Base-by-base conservation (phyloP, 768 basidiomycete genomes). In the Collybiopsis luxurians region DNA sequence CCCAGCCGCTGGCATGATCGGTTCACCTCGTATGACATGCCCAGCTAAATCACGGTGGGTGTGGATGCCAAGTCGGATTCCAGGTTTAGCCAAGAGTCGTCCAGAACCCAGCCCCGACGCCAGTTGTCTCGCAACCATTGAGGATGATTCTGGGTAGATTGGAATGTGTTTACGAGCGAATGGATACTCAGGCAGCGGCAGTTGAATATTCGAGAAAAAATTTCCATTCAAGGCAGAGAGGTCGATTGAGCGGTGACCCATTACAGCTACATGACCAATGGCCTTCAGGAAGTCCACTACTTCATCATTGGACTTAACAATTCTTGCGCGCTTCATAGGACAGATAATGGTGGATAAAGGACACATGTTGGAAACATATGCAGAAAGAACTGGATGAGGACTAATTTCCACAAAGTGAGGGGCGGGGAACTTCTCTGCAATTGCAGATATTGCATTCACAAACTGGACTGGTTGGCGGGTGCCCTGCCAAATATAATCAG, bases 1-100 rank as follows among this genome's bases (percentile, higher is more conserved):
- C 23, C 76, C 77, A 9, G 75, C 67, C 2, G 74, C 74, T 4
- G 77, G 76, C 66, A 79, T 69, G 13, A 79, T 75, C 0, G 74
- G 67, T 11, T 76, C 71, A 4, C 68, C 70, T 15, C 67, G 68
- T 31, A 79, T 75, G 30, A 79, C 59, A 52, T 79, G 77, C 17
- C 75, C 67, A 0, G 74, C 71, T 9, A 79, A 64, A 27, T 68
- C 69, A 2, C 75, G 70, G 50, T 73, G 70, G 0, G 73, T 73
- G 11, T 46, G 50, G 38, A 36, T 10, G 31, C 56, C 60, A 9
- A 64, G 3, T 17, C 31, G 38, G 6, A 64, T 17, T 13, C 28
- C 44, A 19, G 36, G 21, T 23, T 39, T 31, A 30, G 59, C 59
- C 15, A 64, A 21, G n/a, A n/a, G n/a, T n/a, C n/a, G n/a, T n/a